Percentiles rank a stretch among this genome's conserved stretches.
phyloP scores from a whole-genome alignment of 2,329 filamentous ascomycete species.

The Thielaviopsis euricoi region DNA sequence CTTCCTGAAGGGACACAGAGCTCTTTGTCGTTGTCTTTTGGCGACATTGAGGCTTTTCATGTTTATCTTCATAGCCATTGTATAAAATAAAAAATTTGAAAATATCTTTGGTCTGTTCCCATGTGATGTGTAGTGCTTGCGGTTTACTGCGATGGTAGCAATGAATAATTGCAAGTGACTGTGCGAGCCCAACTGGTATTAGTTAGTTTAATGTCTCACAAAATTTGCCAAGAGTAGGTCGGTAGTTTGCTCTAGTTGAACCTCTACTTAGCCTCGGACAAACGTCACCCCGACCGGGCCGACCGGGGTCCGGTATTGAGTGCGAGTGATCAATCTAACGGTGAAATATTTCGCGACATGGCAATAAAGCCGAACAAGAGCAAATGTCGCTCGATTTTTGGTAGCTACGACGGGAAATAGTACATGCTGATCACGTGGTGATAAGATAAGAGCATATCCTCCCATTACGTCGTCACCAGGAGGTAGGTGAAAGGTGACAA shows the following conservation, averaged over 20 bases:
- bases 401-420: too few relatives aligned
- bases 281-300: too few relatives aligned
- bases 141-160: too few relatives aligned
- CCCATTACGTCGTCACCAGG: not conserved
- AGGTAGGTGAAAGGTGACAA: not conserved
- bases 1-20: slow-evolving; percentile 3
- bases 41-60: not conserved
- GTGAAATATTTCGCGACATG: too few relatives aligned
- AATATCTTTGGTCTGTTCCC: not conserved
- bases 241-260: too few relatives aligned
- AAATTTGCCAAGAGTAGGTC: too few relatives aligned
- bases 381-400: too few relatives aligned
- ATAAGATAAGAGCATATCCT: not conserved
- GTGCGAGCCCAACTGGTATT: not conserved
- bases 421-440: not conserved
- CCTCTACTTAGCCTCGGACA: too few relatives aligned
- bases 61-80: not conserved
- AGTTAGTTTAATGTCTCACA: not conserved
- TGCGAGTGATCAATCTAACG: too few relatives aligned
- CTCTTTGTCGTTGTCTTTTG: slow-evolving; percentile 7
- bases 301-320: too few relatives aligned
- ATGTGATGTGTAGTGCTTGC: not conserved
- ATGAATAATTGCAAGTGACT: not conserved
- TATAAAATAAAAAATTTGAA: not conserved
- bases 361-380: too few relatives aligned